Evolutionary conservation across 2,329 filamentous ascomycete genomes (phyloP), one percentile per base, ranked within the genome.

Genomic region (Penicillium palitans): DNA sequence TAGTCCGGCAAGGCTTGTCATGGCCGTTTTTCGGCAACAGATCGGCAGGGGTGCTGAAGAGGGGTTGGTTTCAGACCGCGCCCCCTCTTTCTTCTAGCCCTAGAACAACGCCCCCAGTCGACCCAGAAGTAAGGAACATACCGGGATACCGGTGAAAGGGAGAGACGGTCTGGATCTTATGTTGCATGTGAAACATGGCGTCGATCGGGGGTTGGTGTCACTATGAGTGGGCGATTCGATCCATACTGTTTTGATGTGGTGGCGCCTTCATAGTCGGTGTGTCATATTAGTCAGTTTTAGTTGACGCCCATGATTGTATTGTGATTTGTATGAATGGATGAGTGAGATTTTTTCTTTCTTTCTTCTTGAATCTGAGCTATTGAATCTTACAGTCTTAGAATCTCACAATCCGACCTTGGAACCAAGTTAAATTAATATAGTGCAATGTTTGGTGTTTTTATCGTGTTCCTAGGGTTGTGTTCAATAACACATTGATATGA

Each of bases 1-100:
- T 37, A 49, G 60, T 62, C 60, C 58, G 54, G 54, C 31, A 60
- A 62, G 60, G 58, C 60, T 57, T 62, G 60, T 55, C 42, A 10
- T 41, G 15, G 31, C 27, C 52, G 39, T 56, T 51, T 48, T 41
- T 53, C 37, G 35, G 37, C 29, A 37, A 45, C 10, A 13, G 50
- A 58, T 58, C 50, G 55, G 55, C 50, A 54, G 50, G 50, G 55
- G 55, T 13, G 9, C 17, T 25, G 39, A 50, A 41, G 50, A 48
- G 55, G 49, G 55, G 42, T 35, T 35, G n/a, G 42, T 48, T 54
- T 54, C 35, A 54, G 40, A 21, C 29, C 24, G 41, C 51, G 29
- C 29, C 51, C 47, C 47, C 40, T 52, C 54, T 52, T 52, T 24
- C 47, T 57, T 57, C 40, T 57, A 33, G 54, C 47, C 31, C 47